Evolutionary conservation across 371 early-diverging fungal species (phyloP), one percentile per base, ranked within the genome.

Genomic region (Saksenaea vasiformis): DNA sequence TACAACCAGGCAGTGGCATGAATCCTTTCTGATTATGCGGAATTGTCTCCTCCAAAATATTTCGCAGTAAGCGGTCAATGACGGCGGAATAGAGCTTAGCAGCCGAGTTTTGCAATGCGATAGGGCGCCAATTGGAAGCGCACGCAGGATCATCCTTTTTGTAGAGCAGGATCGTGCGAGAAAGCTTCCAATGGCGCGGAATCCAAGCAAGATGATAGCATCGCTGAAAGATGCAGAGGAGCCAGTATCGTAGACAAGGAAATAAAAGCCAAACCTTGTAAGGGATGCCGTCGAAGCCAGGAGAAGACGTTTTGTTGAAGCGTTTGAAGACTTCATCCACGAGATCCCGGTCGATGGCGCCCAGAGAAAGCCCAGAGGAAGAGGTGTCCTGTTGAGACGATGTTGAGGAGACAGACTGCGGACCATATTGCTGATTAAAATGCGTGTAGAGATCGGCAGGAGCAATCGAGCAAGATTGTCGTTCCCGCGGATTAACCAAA

Each of bases 41-140:
- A 14, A 59, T 24, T 0, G 28, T 9, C 5, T 41, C 17, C 24
- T 43, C 14, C 8, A 59, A 11, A 15, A 34, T 35, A 27, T 41
- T 4, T 3, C 44, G 43, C 27, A 59, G 28, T 14, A 59, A 28
- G 3, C 34, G 15, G 15, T 59, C 44, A 0, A 59, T 24, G 1
- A 47, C 59, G 11, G 41, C 47, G 14, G 59, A 41, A n/a, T 59
- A 59, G 24, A 59, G 27, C 27, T 59, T 59, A 2, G 44, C 44
- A 2, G 44, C 59, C 5, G 59, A 26, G 39, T 59, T 59, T 43
- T 59, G 58, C 5, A 58, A 14, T 10, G 56, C 55, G 3, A 71
- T 66, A 3, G 67, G 71, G 10, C 67, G 54, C 35, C 64, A 71
- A 53, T 67, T 71, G 57, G 53, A 43, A 0, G 74, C 62, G 4